A percentile compares a stretch with the other conserved stretches of the same genome.
These are phyloP conservation scores for Lactarius sp. DNA, from an alignment of 768 basidiomycete genomes.

Conservation along the genomic window DNA sequence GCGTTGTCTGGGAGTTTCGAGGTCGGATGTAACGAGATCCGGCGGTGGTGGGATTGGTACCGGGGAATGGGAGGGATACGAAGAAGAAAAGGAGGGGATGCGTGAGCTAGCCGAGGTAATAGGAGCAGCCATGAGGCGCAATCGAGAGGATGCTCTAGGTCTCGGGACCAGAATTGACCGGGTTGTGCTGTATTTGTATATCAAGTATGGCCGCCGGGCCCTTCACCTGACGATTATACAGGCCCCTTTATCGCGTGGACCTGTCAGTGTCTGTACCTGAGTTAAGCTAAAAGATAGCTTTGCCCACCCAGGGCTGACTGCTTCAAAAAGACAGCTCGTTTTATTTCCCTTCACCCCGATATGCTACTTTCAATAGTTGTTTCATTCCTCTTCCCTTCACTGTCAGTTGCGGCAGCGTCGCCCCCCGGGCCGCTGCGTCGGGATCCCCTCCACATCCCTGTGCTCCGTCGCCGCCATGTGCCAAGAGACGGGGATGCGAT, in stretches of 20 bases:
- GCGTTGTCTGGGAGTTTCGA: conserved; percentile 50
- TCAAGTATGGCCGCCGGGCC: too few relatives aligned
- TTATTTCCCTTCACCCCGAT: background rate
- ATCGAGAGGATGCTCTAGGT: conserved; percentile 45
- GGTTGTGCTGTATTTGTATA: background rate
- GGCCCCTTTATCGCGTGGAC: too few relatives aligned
- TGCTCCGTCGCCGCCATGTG: conserved; percentile 37
- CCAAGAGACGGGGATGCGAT: background rate
- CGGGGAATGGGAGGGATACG: too few relatives aligned
- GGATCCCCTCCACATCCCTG: conserved; percentile 38
- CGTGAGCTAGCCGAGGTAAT: conserved; percentile 49
- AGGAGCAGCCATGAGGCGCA: conserved; percentile 51
- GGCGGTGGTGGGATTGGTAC: background rate
- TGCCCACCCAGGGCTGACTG: too few relatives aligned
- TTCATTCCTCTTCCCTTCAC: conserved; percentile 31
- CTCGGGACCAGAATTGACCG: conserved; percentile 36
- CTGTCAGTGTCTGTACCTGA: too few relatives aligned
- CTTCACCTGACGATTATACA: too few relatives aligned
- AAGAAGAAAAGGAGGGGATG: conserved; percentile 51
- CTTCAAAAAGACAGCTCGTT: background rate
- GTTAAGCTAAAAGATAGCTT: background rate
- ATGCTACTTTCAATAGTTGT: conserved; percentile 23
- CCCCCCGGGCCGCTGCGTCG: conserved; percentile 30
- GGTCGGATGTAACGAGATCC: conserved; percentile 30
- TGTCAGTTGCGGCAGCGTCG: conserved; percentile 29